These are phyloP conservation scores for Vigna hirtella DNA, from an alignment of 306 rosid species.

Conservation along the genomic window DNA sequence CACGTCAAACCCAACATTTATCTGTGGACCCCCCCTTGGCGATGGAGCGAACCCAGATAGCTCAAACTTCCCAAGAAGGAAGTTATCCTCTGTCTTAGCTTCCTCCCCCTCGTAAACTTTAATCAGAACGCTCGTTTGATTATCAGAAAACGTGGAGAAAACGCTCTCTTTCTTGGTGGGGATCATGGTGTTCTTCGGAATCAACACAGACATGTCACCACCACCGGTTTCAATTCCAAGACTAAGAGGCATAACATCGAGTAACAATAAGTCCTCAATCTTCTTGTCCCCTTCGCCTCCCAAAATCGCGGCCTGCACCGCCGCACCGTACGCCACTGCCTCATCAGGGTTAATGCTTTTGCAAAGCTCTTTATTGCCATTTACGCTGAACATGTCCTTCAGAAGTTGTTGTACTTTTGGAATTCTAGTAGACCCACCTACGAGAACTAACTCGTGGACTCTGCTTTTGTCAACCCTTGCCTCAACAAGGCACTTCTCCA, in stretches of 20 bases:
- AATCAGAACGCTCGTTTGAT: conserved; percentile 28
- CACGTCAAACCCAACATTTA: conserved; percentile 48
- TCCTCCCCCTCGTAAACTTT: conserved; percentile 53
- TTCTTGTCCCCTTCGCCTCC: conserved; percentile 44
- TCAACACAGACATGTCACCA: conserved; percentile 51
- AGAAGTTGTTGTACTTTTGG: conserved; percentile 52
- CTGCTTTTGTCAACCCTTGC: conserved; percentile 39
- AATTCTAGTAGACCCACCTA: conserved; percentile 55
- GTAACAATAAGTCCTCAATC: conserved; percentile 42
- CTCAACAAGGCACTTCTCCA: conserved; percentile 48
- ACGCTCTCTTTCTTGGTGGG: conserved; percentile 47
- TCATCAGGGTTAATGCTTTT: conserved; percentile 60
- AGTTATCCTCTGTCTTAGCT: conserved; percentile 40
- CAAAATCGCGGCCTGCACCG: conserved; percentile 57
- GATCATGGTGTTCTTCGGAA: conserved; percentile 49
- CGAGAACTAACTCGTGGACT: conserved; percentile 56
- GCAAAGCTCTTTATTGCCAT: conserved; percentile 49
- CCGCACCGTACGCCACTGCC: conserved; percentile 55
- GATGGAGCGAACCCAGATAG: conserved; percentile 27
- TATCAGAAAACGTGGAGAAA: conserved; percentile 37
- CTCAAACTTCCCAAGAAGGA: conserved; percentile 47
- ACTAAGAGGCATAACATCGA: conserved; percentile 53
- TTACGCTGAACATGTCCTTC: conserved; percentile 47
- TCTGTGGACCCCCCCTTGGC: conserved; percentile 31
- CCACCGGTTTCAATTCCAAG: conserved; percentile 44